These are phyloP conservation scores for Nicotiana rustica DNA, from an alignment of 305 asterid genomes.

Conservation along the genomic window DNA sequence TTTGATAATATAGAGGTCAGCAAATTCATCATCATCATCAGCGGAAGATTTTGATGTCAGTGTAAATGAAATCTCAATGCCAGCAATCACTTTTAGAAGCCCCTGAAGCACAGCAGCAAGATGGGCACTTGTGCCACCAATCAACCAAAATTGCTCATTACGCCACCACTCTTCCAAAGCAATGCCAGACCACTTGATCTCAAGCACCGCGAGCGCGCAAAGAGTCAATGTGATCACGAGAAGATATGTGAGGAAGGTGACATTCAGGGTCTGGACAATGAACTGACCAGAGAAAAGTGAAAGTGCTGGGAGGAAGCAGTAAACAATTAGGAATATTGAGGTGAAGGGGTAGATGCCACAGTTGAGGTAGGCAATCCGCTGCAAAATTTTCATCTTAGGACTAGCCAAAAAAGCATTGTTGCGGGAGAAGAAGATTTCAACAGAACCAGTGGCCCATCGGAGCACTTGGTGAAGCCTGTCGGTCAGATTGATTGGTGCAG, in stretches of 20 bases:
- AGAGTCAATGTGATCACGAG: constrained; percentile 77
- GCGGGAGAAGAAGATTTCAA: constrained; percentile 92
- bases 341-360: constrained; percentile 95
- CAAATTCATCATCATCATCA: constrained; percentile 81
- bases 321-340: constrained; percentile 80
- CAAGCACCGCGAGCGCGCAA: constrained; percentile 73
- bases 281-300: constrained; percentile 94
- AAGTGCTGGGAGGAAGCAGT: constrained; percentile 94
- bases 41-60: constrained; percentile 80
- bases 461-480: constrained; percentile 98
- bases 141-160: constrained; percentile 93
- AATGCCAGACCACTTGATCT: constrained; percentile 92
- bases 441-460: constrained; percentile 98
- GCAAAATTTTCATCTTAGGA: constrained; percentile 77
- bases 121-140: constrained; percentile 95
- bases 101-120: constrained; percentile 95
- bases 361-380: constrained; percentile 85
- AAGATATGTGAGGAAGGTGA: constrained; percentile 84
- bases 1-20: constrained; percentile 74
- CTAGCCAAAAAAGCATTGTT: constrained; percentile 88
- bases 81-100: constrained; percentile 84
- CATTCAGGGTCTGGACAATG: constrained; percentile 73
- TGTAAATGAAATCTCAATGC: constrained; percentile 89
- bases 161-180: constrained; percentile 96
- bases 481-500: constrained; percentile 92